Evolutionary conservation across 2,329 filamentous ascomycete genomes (phyloP), one percentile per base, ranked within the genome.

Genomic region (Setomelanomma holmii): DNA sequence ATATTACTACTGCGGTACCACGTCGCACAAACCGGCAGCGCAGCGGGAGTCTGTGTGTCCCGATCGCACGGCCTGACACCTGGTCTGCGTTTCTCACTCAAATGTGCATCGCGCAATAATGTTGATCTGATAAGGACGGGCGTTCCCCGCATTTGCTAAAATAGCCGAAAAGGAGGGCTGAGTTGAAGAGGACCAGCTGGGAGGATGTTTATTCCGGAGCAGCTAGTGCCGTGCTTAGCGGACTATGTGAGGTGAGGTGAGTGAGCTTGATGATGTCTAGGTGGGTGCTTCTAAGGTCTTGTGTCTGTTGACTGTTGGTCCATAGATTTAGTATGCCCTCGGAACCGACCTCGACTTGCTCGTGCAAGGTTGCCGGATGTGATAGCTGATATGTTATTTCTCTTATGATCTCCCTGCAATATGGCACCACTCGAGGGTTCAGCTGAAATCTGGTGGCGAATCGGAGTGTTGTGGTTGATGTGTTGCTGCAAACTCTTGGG

Each of bases 351-450:
- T 16, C 20, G 30, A 27, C 34, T 40, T 40, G 22, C 33, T 22
- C 20, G 23, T 40, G 47, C 27, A 33, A 40, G 40, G 39, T 40
- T 55, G 41, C 42, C 51, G 44, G 41, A 19, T 40, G 19, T 45
- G 51, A 51, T 51, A 30, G 35, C 39, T 45, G 49, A 16, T 39
- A 19, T 40, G 40, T 24, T 48, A 56, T 54, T 35, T 42, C 19
- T 41, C 21, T 59, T 57, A 62, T 59, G 53, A 42, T 44, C 7
- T 30, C 45, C 49, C 20, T 40, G 49, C 53, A 47, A 59, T 33
- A 39, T 50, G 38, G 40, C n/a, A 21, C 23, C 48, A 35, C 33
- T 17, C 20, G 42, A 56, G 51, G 45, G 40, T 43, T 45, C 38
- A 36, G 35, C 27, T 14, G 11, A 14, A 40, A 19, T 48, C 27